Evolutionary conservation across 2,329 filamentous ascomycete species (phyloP).

Genomic region (Paecilomyces formosus): DNA sequence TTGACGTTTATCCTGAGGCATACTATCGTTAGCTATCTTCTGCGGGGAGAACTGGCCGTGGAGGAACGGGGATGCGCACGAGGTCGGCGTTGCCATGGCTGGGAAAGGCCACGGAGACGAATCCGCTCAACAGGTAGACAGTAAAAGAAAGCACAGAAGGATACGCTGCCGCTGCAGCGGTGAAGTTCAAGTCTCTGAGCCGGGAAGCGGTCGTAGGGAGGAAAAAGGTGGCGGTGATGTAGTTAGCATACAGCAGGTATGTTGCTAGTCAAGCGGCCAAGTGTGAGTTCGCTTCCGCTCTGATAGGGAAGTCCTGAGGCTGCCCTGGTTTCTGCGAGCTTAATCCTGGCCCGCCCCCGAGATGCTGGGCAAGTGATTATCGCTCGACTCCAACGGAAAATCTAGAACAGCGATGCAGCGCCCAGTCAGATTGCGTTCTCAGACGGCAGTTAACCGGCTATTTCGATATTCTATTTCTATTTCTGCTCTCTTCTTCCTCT

Average conservation of each 20-base stretch:
- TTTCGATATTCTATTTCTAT: neutral
- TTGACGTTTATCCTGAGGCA: constrained; percentile 60
- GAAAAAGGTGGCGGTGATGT: neutral
- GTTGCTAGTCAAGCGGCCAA: neutral
- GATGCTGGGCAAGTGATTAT: neutral
- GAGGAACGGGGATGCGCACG: constrained; percentile 30
- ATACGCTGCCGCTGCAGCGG: neutral
- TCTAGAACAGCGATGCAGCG: neutral
- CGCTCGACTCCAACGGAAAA: too few relatives aligned
- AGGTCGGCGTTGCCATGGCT: constrained; percentile 39
- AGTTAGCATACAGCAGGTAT: neutral
- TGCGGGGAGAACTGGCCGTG: constrained; percentile 16
- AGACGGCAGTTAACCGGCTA: neutral
- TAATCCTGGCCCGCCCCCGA: neutral
- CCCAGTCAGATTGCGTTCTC: neutral
- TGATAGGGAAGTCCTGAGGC: neutral
- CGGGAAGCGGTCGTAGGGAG: neutral
- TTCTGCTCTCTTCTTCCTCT: neutral
- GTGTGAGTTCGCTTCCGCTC: constrained; percentile 1
- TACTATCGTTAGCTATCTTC: constrained; percentile 14
- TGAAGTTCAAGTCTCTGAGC: neutral
- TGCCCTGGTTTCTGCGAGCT: neutral
- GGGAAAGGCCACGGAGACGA: constrained; percentile 14
- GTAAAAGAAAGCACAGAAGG: constrained; percentile 1
- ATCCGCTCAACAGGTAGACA: constrained; percentile 3